phyloP scores from a whole-genome alignment of 345 rosid genomes.

The Psidium guajava region DNA sequence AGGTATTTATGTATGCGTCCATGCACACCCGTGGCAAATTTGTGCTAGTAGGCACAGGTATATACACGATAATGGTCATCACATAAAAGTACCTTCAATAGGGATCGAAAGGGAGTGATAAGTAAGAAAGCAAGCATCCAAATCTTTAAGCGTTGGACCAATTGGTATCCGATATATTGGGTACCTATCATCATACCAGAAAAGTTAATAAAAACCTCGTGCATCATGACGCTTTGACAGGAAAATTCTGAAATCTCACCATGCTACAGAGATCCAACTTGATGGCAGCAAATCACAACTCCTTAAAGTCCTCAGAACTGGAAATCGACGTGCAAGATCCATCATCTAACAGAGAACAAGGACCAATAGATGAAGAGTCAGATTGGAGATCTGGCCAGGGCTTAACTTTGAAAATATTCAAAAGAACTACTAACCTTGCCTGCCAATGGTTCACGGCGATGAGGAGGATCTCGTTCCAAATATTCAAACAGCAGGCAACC shows the following conservation, averaged over 20 bases:
- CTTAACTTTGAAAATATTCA: background rate
- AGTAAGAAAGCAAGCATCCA: slow-evolving; percentile 91
- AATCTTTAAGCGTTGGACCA: slow-evolving; percentile 77
- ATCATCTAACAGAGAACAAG: slow-evolving; percentile 11
- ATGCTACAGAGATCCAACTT: slow-evolving; percentile 97
- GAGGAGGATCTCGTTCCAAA: slow-evolving; percentile 69
- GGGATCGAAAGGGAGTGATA: slow-evolving; percentile 70
- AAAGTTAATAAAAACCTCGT: background rate
- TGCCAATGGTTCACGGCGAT: slow-evolving; percentile 81
- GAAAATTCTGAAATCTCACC: slow-evolving; percentile 22
- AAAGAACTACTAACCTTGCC: slow-evolving; percentile 54
- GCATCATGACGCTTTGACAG: background rate
- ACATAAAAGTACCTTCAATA: slow-evolving; percentile 25
- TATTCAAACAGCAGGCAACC: slow-evolving; percentile 58
- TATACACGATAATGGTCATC: background rate
- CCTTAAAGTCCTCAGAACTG: slow-evolving; percentile 50
- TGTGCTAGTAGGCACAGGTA: background rate
- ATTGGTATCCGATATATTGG: slow-evolving; percentile 92
- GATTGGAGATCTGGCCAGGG: background rate
- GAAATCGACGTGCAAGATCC: slow-evolving; percentile 51
- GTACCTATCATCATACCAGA: slow-evolving; percentile 32
- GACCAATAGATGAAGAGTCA: background rate
- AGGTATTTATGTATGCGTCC: background rate
- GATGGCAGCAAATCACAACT: slow-evolving; percentile 64
- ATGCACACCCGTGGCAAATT: background rate